Evolutionary conservation across 2,329 filamentous ascomycete genomes (phyloP).

Genomic region (Rhinocladiella similis): DNA sequence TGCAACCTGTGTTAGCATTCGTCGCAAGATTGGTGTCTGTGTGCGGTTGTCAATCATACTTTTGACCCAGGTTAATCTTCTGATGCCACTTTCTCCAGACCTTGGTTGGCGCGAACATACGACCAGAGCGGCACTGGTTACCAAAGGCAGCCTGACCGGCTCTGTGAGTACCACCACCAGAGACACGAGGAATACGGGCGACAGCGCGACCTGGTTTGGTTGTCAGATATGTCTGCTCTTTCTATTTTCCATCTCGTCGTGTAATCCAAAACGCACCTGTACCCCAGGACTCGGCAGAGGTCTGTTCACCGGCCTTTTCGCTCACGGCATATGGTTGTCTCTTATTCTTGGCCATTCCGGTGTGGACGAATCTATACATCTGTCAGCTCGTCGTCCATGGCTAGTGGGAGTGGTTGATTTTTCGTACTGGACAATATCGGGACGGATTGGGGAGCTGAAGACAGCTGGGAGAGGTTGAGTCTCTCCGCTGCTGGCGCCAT

Average conservation of each 20-base stretch:
- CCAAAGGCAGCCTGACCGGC: conserved; percentile 99
- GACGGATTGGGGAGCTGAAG: conserved; percentile 96
- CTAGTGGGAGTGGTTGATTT: background rate
- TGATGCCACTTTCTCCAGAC: conserved; percentile 99
- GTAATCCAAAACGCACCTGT: conserved; percentile 71
- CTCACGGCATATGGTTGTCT: conserved; percentile 98
- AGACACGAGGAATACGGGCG: conserved; percentile 99
- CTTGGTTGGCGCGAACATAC: conserved; percentile 99
- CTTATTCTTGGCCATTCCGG: conserved; percentile 99
- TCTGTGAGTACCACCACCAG: conserved; percentile 99
- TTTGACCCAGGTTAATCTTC: conserved; percentile 99
- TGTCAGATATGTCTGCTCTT: conserved; percentile 14
- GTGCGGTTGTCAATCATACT: conserved; percentile 57
- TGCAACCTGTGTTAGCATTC: conserved; percentile 37
- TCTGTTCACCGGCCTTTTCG: conserved; percentile 99
- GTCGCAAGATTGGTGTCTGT: background rate
- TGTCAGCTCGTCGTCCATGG: conserved; percentile 34
- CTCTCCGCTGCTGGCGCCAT: conserved; percentile 87
- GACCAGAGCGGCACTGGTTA: conserved; percentile 99
- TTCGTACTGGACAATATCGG: conserved; percentile 95
- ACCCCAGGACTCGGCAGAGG: conserved; percentile 99
- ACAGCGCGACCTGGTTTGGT: conserved; percentile 82
- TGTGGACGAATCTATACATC: conserved; percentile 71
- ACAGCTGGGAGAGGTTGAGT: conserved; percentile 93
- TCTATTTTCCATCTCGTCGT: conserved; percentile 21